Base-by-base conservation (phyloP, 495 filamentous ascomycete species). In the Cudoniella acicularis region DNA sequence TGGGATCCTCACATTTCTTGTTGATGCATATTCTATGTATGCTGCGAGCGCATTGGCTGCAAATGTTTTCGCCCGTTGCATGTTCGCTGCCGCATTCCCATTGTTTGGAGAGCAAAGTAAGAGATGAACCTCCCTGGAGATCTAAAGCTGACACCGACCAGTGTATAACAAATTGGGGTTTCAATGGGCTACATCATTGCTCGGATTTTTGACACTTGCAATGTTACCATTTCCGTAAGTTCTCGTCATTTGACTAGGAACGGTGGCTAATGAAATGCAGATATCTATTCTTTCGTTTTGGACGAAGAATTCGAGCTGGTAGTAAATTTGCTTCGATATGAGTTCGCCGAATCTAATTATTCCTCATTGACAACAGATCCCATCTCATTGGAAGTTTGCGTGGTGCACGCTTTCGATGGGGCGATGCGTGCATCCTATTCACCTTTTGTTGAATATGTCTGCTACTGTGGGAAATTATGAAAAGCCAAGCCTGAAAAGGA, bases 1-100 rank as follows among this genome's bases (percentile, higher is more conserved):
- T 9, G 91, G 90, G n/a, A 79, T 95, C 64, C 96, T 96, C 72
- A 96, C 91, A 25, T 96, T 96, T 73, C 77, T 96, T 53, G 92
- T 97, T 27, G 91, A 94, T 70, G 88, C 87, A 17, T 92, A 95
- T 69, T 90, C 92, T 2, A 73, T 84, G 20, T 96, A 91, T 73
- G 90, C 91, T 20, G 93, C 92, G 20, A 89, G 83, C 50, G 91
- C 91, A 10, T 13, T 55, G 2, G 60, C 54, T 4, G 54, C 54
- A 10, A 63, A 59, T 36, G 48, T 24, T 1, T 63, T 54, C 27
- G 25, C 51, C 16, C 25, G 60, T 10, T 54, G 60, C 25, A 59
- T 55, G 24, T 58, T 58, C 25, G 59, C 63, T 13, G 67, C 73
- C 25, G 75, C 74, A 1, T 79, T 77, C 58, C 73, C 75, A 22